Evolutionary conservation across 1,139 yeast species (phyloP), one percentile per base, ranked within the genome.

Genomic region (Magnusiomyces ingens): DNA sequence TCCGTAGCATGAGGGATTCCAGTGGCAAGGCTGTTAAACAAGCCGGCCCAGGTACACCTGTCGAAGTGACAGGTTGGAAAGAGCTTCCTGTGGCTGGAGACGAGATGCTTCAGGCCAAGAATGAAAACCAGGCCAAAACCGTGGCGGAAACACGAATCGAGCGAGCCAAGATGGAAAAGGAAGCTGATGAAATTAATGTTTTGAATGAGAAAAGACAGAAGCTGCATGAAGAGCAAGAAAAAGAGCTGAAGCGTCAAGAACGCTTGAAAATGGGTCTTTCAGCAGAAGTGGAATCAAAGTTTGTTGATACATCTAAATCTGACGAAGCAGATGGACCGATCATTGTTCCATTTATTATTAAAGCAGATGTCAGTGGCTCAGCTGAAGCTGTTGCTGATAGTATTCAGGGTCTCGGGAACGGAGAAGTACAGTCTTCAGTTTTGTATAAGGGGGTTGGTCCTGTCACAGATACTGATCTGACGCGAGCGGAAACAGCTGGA

Each of bases 61-160:
- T 89, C 1, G 95, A 90, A 63, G 76, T 93, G 4, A 79, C 90
- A 70, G 99, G 99, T 0, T 93, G 99, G 99, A 90, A 87, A 64
- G 93, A 84, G 43, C 71, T 90, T 48, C 99, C 99, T 0, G 87
- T 81, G 51, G 94, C 96, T 19, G 99, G 99, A 1, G 96, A 90
- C 59, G 82, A 81, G 60, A 82, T 87, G 0, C 67, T 93, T 6
- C 85, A 89, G 65, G 95, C 95, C 8, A 77, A 78, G 55, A 79
- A 73, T 60, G 98, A 91, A 65, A 75, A 78, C 35, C 68, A 75
- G 45, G 96, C 96, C 12, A 91, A 88, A 62, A 82, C 81, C 60
- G 95, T 85, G 5, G 76, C 84, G 17, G 77, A 77, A 10, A 84
- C 84, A 63, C 76, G 97, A 60, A 67, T 74, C 6, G 72, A 79